These are phyloP conservation scores for Pseudognaphalium luteoalbum DNA, from an alignment of 129 eudicot species.

Conservation along the genomic window DNA sequence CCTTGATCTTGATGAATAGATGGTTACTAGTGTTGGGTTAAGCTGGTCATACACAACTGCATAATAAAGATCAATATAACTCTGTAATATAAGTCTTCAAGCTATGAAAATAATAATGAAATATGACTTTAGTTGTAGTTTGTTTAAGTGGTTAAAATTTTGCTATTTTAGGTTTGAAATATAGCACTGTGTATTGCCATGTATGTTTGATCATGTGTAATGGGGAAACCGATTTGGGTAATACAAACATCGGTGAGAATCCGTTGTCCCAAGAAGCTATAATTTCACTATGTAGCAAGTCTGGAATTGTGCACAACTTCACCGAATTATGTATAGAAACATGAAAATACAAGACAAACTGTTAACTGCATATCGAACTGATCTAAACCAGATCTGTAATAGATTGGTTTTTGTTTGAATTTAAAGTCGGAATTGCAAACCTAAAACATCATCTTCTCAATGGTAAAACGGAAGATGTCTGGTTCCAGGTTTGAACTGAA, in stretches of 20 bases:
- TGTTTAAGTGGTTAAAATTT: background rate
- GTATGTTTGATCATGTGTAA: background rate
- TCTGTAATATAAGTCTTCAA: background rate
- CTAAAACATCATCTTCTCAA: background rate
- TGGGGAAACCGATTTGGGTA: too few species aligned
- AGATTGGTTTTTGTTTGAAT: background rate
- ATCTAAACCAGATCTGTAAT: background rate
- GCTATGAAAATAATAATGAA: background rate
- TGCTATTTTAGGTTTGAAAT: background rate
- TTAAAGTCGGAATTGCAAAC: background rate
- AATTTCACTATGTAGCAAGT: background rate
- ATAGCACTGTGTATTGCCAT: background rate
- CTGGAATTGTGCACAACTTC: too few species aligned
- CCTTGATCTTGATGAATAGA: slow-evolving; percentile 26
- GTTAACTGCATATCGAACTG: background rate
- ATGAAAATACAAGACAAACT: background rate
- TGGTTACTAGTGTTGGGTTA: background rate
- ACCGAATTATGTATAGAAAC: background rate
- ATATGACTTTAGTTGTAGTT: background rate
- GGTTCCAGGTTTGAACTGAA: background rate
- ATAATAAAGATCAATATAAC: background rate
- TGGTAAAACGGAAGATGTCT: background rate
- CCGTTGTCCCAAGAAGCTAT: too few species aligned
- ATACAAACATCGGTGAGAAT: too few species aligned
- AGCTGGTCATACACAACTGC: background rate